Percentiles rank a stretch among this genome's conserved stretches.
phyloP scores from a whole-genome alignment of 73 alveolate species.

The Tetrahymena elliotti region DNA sequence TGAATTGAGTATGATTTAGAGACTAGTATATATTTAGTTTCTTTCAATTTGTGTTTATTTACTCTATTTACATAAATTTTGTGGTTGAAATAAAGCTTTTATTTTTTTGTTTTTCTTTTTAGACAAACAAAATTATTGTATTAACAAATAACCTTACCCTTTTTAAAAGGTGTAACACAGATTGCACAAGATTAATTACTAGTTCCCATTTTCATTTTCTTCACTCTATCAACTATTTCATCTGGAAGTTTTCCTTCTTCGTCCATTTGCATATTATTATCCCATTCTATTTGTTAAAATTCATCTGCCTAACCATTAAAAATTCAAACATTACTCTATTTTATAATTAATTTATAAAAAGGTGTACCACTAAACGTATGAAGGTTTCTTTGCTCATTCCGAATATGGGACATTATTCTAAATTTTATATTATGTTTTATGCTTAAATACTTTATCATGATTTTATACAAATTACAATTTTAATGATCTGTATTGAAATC shows the following conservation, averaged over 20 bases:
- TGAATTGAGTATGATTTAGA: not conserved
- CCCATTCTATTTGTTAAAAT: not conserved
- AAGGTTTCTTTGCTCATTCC: conserved; percentile 30
- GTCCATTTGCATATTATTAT: not conserved
- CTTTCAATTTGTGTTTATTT: not conserved
- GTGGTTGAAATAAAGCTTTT: not conserved
- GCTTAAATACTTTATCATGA: not conserved
- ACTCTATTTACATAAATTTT: not conserved
- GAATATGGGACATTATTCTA: conserved; percentile 12
- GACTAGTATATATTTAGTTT: not conserved
- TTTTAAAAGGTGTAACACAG: not conserved
- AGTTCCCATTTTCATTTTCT: not conserved
- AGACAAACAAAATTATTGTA: not conserved
- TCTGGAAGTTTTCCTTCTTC: not conserved
- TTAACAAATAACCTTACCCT: not conserved
- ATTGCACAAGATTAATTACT: not conserved
- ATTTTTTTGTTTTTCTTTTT: too few relatives aligned
- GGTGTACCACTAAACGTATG: not conserved
- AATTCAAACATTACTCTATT: not conserved
- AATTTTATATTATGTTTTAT: not conserved
- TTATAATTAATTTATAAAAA: not conserved
- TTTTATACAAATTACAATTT: not conserved
- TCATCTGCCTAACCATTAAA: not conserved
- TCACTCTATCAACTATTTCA: not conserved
- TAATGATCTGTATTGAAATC: not conserved